These are phyloP conservation scores for Megacollybia marginata DNA, from an alignment of 768 basidiomycete species.

Conservation along the genomic window DNA sequence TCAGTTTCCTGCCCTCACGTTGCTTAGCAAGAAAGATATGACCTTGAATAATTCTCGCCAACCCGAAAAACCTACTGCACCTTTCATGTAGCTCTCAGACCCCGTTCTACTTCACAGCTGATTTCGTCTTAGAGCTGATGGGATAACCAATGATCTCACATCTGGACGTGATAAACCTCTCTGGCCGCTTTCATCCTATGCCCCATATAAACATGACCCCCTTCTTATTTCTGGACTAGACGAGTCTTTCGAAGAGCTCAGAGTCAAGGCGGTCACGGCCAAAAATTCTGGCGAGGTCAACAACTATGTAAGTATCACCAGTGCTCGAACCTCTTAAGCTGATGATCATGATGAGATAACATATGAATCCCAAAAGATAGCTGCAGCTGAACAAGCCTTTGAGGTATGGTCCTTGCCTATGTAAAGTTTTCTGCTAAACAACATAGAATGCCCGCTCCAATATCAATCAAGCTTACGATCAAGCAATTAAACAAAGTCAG, in stretches of 20 bases:
- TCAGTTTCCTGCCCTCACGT: constrained; percentile 5
- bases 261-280: constrained; percentile 55
- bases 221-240: constrained; percentile 61
- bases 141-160: constrained; percentile 58
- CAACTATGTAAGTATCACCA: constrained; percentile 55
- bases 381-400: constrained; percentile 43
- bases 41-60: constrained; percentile 1
- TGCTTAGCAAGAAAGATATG: constrained; percentile 3
- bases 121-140: constrained; percentile 40
- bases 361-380: constrained; percentile 52
- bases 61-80: constrained; percentile 10
- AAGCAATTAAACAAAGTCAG: constrained; percentile 38
- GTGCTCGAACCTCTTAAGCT: background rate
- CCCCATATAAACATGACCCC: constrained; percentile 67
- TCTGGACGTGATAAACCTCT: constrained; percentile 55
- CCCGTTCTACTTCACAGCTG: background rate
- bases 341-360: constrained; percentile 27
- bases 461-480: constrained; percentile 39
- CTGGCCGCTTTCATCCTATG: constrained; percentile 79
- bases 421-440: background rate
- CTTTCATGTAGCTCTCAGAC: constrained; percentile 29
- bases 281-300: constrained; percentile 43
- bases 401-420: constrained; percentile 19
- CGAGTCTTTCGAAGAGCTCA: constrained; percentile 72
- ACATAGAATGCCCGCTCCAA: constrained; percentile 42